Conservation (phyloP, 805 yeast genomes). For the Candida glaebosa region DNA sequence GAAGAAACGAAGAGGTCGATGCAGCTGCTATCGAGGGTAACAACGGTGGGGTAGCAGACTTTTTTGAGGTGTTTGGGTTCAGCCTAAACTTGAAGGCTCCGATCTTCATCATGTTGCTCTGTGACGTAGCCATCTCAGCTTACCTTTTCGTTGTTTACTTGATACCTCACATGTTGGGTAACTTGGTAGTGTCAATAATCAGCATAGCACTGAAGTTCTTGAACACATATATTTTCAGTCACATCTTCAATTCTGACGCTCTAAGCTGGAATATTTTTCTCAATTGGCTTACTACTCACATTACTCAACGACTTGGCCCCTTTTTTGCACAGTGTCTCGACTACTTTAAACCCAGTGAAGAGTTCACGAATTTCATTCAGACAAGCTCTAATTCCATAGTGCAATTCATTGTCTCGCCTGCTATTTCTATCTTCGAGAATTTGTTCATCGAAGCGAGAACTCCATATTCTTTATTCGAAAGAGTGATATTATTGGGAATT, state of each 20-base stretch:
- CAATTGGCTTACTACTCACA: not conserved
- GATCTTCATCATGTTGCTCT: slow-evolving; percentile 27
- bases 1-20: slow-evolving; percentile 6
- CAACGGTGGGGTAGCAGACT: slow-evolving; percentile 21
- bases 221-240: slow-evolving; percentile 1
- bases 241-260: not conserved
- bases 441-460: slow-evolving; percentile 16
- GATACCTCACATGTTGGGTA: slow-evolving; percentile 48
- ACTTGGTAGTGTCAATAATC: slow-evolving; percentile 12
- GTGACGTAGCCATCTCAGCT: slow-evolving; percentile 28
- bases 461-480: slow-evolving; percentile 33
- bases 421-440: slow-evolving; percentile 10
- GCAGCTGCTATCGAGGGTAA: slow-evolving; percentile 11
- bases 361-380: not conserved
- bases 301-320: not conserved
- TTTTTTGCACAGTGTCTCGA: not conserved
- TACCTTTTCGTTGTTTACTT: slow-evolving; percentile 43
- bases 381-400: slow-evolving; percentile 3
- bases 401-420: slow-evolving; percentile 18
- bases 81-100: slow-evolving; percentile 34
- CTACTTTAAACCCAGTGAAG: not conserved
- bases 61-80: slow-evolving; percentile 36
- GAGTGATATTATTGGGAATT: slow-evolving; percentile 31
- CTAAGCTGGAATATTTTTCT: not conserved
- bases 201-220: slow-evolving; percentile 11